These are phyloP conservation scores for Pseudogymnoascus sp. DNA, from an alignment of 2,329 filamentous ascomycete genomes.

Conservation along the genomic window DNA sequence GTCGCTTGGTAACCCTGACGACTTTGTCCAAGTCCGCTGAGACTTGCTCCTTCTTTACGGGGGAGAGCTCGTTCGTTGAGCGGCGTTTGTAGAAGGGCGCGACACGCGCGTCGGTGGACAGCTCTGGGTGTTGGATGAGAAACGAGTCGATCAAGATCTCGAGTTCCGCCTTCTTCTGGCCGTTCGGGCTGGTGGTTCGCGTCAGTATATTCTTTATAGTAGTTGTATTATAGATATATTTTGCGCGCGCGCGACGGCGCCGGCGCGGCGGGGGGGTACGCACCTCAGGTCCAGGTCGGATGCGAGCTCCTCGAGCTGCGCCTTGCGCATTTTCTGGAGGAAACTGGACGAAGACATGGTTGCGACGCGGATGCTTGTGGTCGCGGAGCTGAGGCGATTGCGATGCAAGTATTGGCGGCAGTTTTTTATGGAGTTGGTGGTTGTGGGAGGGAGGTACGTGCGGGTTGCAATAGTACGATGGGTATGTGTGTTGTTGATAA, in stretches of 20 bases:
- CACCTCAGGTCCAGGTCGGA: conserved; percentile 56
- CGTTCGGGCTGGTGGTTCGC: conserved; percentile 49
- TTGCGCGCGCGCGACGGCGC: background rate
- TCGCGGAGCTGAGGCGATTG: conserved; percentile 41
- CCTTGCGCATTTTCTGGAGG: conserved; percentile 75
- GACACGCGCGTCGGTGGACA: conserved; percentile 56
- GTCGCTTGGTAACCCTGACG: conserved; percentile 40
- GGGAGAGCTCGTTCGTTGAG: conserved; percentile 49
- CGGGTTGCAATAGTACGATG: conserved; percentile 7
- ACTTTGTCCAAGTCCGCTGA: conserved; percentile 30
- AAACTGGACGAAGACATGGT: conserved; percentile 64
- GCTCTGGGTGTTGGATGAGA: conserved; percentile 60
- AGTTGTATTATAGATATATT: background rate
- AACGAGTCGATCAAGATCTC: conserved; percentile 66
- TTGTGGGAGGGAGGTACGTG: conserved; percentile 25
- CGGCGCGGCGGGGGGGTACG: background rate
- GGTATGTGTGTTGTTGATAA: conserved; percentile 8
- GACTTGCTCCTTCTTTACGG: conserved; percentile 46
- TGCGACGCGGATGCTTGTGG: conserved; percentile 27
- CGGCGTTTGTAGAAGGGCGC: conserved; percentile 67
- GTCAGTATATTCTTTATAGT: conserved; percentile 13
- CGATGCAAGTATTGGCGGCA: conserved; percentile 15
- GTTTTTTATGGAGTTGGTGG: conserved; percentile 11
- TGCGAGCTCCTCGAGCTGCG: conserved; percentile 67
- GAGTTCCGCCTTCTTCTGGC: conserved; percentile 70